Evolutionary conservation across 805 yeast genomes (phyloP), one percentile per base, ranked within the genome.

Genomic region (Candida loeiensis): DNA sequence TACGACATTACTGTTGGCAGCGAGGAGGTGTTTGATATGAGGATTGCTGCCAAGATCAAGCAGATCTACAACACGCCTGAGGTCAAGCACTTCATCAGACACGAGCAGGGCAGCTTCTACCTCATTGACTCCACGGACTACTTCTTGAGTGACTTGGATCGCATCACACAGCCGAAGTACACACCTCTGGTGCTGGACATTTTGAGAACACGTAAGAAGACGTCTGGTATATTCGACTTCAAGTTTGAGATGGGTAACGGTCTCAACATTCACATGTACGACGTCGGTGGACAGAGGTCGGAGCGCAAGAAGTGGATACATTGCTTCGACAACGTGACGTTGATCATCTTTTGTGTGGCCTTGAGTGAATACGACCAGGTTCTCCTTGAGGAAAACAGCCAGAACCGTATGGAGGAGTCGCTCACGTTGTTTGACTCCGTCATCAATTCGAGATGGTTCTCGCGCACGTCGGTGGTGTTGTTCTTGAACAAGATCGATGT

Each of bases 271-370:
- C 74, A 69, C 50, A 69, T 69, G 74, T 69, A 55, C 55, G 97
- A 90, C 60, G 96, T 90, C 35, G 97, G 97, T 47, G 97, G 97
- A 1, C 99, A 93, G 63, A 73, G 99, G 53, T 80, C 95, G 3
- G 99, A 93, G 66, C 80, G 99, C 39, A 86, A 85, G 55, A 91
- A 93, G 62, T 93, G 99, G 99, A 89, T 93, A 46, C 95, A 93
- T 63, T 87, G 96, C 56, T 93, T 93, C 54, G 96, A 89, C 60
- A 88, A 89, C 51, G 96, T 90, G 24, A 85, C 96, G 0, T 71
- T 85, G 34, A 83, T 90, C 37, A 86, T 90, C 44, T 90, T 89
- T 58, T 89, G 96, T 61, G 96, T 89, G 16, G 89, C 97, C 0
- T 63, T 90, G 39, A 81, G 91, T 2, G 97, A 90, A 58, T 90